These are phyloP conservation scores for Auricularia sp. DNA, from an alignment of 768 basidiomycete species.

Conservation along the genomic window DNA sequence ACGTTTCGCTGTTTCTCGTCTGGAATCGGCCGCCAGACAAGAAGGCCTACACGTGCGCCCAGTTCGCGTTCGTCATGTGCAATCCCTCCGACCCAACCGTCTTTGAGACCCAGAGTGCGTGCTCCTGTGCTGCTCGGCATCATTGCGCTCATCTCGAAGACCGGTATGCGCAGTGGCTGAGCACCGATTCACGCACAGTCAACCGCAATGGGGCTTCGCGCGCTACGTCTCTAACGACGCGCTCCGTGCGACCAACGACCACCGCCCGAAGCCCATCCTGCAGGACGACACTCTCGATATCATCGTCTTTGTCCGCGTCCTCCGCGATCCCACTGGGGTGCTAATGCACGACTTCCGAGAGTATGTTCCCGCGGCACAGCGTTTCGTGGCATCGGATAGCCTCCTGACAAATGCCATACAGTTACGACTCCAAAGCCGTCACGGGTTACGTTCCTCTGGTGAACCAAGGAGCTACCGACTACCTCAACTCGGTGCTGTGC, in stretches of 20 bases:
- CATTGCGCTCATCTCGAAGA: not conserved
- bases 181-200: not conserved
- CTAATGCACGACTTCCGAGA: conserved; percentile 1
- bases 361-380: not conserved
- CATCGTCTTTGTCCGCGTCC: conserved; percentile 2
- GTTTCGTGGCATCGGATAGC: not conserved
- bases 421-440: conserved; percentile 1
- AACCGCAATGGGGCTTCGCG: conserved; percentile 2
- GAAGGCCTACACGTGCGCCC: conserved; percentile 1
- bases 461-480: conserved; percentile 1
- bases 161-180: not conserved
- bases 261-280: not conserved
- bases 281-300: conserved; percentile 1
- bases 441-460: not conserved
- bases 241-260: not conserved
- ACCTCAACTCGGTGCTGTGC: not conserved
- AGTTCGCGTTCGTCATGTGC: not conserved
- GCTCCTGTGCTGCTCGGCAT: not conserved
- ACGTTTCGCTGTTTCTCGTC: conserved; percentile 1
- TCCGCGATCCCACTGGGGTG: not conserved
- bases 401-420: not conserved
- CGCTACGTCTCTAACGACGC: not conserved
- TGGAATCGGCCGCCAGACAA: not conserved
- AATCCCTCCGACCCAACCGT: not conserved
- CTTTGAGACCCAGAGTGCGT: not conserved